A percentile compares a stretch with the other conserved stretches of the same genome.
Evolutionary conservation across 1,284 basidiomycete genomes (phyloP).

Genomic region (Pseudozyma hubeiensis): DNA sequence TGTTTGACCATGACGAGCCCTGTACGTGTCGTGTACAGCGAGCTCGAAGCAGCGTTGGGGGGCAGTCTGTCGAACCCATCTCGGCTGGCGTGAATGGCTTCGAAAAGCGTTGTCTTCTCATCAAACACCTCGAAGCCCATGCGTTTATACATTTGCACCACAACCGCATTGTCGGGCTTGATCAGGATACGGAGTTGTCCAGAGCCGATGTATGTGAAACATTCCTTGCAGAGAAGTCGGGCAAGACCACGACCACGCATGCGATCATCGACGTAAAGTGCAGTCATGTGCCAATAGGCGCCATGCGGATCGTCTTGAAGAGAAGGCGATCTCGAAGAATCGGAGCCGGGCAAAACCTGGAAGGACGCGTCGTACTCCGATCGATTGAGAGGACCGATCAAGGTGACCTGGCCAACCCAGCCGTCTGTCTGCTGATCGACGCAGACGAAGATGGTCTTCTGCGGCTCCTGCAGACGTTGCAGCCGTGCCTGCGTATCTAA

Average conservation of each 20-base stretch:
- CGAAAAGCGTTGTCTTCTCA: constrained; percentile 7
- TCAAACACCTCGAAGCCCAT: constrained; percentile 15
- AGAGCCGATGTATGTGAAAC: constrained; percentile 9
- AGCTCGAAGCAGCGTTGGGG: neutral
- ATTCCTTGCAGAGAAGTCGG: constrained; percentile 13
- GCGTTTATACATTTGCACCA: constrained; percentile 25
- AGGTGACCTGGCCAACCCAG: constrained; percentile 24
- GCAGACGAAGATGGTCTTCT: constrained; percentile 16
- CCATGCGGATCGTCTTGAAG: neutral
- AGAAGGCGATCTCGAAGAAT: constrained; percentile 1
- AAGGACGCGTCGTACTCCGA: constrained; percentile 18
- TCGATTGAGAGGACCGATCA: constrained; percentile 13
- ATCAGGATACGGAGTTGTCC: constrained; percentile 27
- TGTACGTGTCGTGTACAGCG: constrained; percentile 6
- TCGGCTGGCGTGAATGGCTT: constrained; percentile 19
- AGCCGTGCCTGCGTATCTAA: neutral
- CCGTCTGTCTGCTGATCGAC: constrained; percentile 1
- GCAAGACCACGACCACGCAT: constrained; percentile 19
- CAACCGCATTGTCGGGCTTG: constrained; percentile 22
- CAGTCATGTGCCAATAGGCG: constrained; percentile 27
- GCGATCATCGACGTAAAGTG: constrained; percentile 25
- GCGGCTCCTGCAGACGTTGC: neutral
- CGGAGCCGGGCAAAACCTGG: neutral
- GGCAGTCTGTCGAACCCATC: constrained; percentile 14
- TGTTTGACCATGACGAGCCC: constrained; percentile 23